Base-by-base conservation (phyloP, 225 moss, liverwort and hornwort species). In the Lunularia cruciata region DNA sequence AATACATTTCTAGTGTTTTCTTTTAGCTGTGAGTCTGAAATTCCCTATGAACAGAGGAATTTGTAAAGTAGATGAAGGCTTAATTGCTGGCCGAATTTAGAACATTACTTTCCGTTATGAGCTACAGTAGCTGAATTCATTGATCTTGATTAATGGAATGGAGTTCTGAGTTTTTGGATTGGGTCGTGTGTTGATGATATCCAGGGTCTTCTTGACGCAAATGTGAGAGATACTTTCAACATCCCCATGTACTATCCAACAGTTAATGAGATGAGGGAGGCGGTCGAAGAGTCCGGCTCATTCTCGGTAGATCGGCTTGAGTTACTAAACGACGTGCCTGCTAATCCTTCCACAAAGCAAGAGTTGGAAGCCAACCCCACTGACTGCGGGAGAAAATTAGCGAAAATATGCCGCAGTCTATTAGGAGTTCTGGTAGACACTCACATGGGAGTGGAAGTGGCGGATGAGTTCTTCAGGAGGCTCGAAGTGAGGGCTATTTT, bases 221-320 rank as follows among this genome's bases (percentile, higher is more conserved):
- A 71, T 47, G 83, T 79, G 4, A 73, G 92, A 32, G 84, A 89
- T 60, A 59, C 86, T 8, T 89, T 92, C 72, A 89, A 89, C 61
- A 45, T 92, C 8, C 92, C 92, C 0, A 70, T 84, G 22, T 92
- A 84, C 65, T 78, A 77, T 31, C 86, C 82, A 1, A 78, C 86
- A 4, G 74, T 83, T 7, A 71, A 84, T 1, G 92, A 92, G 65
- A 51, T 92, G n/a, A 72, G 71, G 32, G 70, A 78, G 12, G 85
- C 79, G 20, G 79, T 92, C 5, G 14, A 72, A 0, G 57, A 77
- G 0, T 65, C 72, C 0, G 76, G 68, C 0, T 48, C 72, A 5
- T 92, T 92, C 14, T 71, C 69, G 7, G 76, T 86, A 13, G 38
- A 84, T 9, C 60, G 74, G 2, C 57, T 92, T 28, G 87, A 89